A percentile compares a stretch with the other conserved stretches of the same genome.
Conservation (phyloP, 495 filamentous ascomycete species). For the Echria macrotheca region DNA sequence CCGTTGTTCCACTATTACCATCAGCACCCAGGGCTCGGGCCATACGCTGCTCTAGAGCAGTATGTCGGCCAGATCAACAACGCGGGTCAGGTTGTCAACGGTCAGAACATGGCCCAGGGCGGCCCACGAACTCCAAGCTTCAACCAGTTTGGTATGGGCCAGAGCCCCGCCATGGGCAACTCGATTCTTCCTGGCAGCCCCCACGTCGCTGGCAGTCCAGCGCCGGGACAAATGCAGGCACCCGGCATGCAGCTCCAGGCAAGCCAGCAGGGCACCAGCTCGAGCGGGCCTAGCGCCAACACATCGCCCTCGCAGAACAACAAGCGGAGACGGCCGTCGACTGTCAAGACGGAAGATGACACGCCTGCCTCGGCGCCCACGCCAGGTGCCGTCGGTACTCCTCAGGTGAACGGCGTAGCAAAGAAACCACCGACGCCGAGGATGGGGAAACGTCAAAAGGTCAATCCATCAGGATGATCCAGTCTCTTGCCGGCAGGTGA, state of each 20-base stretch:
- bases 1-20: conserved; percentile 59
- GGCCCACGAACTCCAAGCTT: conserved; percentile 44
- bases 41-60: conserved; percentile 57
- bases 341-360: conserved; percentile 71
- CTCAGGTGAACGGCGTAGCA: conserved; percentile 42
- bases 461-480: conserved; percentile 27
- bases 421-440: conserved; percentile 43
- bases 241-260: conserved; percentile 67
- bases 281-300: conserved; percentile 71
- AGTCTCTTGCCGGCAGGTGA: neutral
- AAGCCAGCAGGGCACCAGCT: conserved; percentile 65
- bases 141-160: conserved; percentile 46
- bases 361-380: conserved; percentile 42
- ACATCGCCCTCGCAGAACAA: conserved; percentile 77
- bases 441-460: conserved; percentile 42
- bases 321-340: conserved; percentile 71
- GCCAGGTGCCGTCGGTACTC: conserved; percentile 32
- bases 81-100: conserved; percentile 32
- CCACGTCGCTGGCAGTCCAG: conserved; percentile 54
- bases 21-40: conserved; percentile 49
- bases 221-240: conserved; percentile 53
- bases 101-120: conserved; percentile 35
- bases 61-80: conserved; percentile 45
- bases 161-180: conserved; percentile 51
- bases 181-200: conserved; percentile 56